phyloP scores from a whole-genome alignment of 768 basidiomycete species.

The Mycena kentingensis region DNA sequence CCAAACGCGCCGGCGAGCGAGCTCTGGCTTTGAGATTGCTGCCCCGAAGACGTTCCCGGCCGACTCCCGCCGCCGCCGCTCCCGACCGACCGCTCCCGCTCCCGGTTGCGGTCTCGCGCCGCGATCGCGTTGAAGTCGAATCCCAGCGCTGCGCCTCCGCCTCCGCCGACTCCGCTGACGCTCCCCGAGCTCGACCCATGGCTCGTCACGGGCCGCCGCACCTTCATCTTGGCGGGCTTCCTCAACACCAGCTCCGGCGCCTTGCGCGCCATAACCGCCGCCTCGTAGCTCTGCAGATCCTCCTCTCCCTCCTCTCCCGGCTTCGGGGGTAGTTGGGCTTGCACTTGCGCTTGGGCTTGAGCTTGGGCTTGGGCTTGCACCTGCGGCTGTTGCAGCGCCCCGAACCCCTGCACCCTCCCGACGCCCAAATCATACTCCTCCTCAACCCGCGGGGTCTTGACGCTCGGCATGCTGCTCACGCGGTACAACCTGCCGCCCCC shows the following conservation, averaged over 20 bases:
- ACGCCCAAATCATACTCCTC: no score
- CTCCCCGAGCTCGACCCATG: conserved; percentile 42
- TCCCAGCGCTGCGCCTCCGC: background rate
- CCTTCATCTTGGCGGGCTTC: conserved; percentile 57
- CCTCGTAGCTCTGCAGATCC: conserved; percentile 71
- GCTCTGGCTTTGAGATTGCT: no score
- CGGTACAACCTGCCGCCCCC: conserved; percentile 53
- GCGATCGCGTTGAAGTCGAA: conserved; percentile 12
- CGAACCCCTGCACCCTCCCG: conserved; percentile 18
- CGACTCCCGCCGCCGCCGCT: no score
- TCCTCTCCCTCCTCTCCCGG: conserved; percentile 51
- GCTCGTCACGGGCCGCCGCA: conserved; percentile 47
- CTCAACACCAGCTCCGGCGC: conserved; percentile 45
- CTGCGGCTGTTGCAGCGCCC: conserved; percentile 11
- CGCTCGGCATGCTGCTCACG: conserved; percentile 69
- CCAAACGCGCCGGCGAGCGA: no score
- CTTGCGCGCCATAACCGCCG: conserved; percentile 71
- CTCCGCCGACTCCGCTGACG: background rate
- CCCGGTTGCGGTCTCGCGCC: conserved; percentile 8
- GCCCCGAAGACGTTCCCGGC: no score
- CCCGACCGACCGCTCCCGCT: conserved; percentile 18
- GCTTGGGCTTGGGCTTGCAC: conserved; percentile 26
- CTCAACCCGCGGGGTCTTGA: conserved; percentile 59
- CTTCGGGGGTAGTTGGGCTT: no score
- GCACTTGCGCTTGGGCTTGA: no score